A percentile compares a stretch with the other conserved stretches of the same genome.
phyloP scores from a whole-genome alignment of 2,329 filamentous ascomycete species.

The Curvularia hawaiiensis region DNA sequence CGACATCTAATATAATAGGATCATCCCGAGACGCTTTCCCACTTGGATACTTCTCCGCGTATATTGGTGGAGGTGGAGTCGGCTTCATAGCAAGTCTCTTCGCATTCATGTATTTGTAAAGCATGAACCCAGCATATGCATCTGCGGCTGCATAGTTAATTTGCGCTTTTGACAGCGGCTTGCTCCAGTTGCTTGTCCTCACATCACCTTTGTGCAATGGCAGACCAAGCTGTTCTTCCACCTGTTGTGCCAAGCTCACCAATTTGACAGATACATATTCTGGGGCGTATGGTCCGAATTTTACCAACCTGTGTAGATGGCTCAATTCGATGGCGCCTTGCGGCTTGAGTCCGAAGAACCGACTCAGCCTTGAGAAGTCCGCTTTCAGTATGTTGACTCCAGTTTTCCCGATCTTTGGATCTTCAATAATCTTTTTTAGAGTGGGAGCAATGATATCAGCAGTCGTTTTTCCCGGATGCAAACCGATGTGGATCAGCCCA shows the following conservation, averaged over 20 bases:
- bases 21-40: slow-evolving; percentile 16
- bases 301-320: slow-evolving; percentile 79
- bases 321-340: slow-evolving; percentile 79
- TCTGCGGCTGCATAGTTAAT: slow-evolving; percentile 79
- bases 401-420: slow-evolving; percentile 70
- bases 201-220: slow-evolving; percentile 83
- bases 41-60: slow-evolving; percentile 36
- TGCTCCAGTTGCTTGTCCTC: slow-evolving; percentile 76
- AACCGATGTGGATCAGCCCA: slow-evolving; percentile 79
- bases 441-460: slow-evolving; percentile 71
- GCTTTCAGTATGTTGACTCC: slow-evolving; percentile 74
- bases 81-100: slow-evolving; percentile 58
- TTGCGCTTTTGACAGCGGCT: slow-evolving; percentile 66
- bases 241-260: slow-evolving; percentile 71
- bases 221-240: slow-evolving; percentile 71
- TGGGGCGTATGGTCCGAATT: slow-evolving; percentile 61
- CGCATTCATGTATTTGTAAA: slow-evolving; percentile 74
- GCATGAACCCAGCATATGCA: slow-evolving; percentile 79
- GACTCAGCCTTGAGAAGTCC: slow-evolving; percentile 68
- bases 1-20: slow-evolving; percentile 29
- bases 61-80: slow-evolving; percentile 29
- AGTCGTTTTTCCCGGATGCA: slow-evolving; percentile 51
- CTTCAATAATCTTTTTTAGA: slow-evolving; percentile 74
- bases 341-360: slow-evolving; percentile 67
- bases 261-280: slow-evolving; percentile 48